A percentile compares a stretch with the other conserved stretches of the same genome.
Conservation (phyloP, 768 basidiomycete genomes). For the Lactarius psammicola region DNA sequence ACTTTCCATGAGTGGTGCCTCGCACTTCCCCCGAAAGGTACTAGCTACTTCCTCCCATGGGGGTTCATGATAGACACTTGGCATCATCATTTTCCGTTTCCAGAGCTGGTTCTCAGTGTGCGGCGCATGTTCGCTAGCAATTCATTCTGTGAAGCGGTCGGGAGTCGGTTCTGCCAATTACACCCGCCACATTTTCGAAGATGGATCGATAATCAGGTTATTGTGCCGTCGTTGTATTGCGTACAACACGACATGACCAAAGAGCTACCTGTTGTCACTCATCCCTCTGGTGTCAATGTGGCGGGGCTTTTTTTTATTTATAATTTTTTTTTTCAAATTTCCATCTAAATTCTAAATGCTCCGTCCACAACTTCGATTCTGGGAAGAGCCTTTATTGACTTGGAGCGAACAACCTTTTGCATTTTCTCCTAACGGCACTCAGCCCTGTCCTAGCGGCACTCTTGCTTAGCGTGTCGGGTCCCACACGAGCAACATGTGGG, state of each 20-base stretch:
- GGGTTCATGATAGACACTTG: not conserved
- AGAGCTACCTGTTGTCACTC: not conserved
- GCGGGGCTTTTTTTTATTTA: no score
- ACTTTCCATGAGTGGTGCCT: not conserved
- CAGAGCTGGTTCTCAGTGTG: not conserved
- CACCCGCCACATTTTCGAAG: no score
- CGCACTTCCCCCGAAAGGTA: not conserved
- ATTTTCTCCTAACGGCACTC: no score
- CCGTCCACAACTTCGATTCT: no score
- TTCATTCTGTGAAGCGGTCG: not conserved
- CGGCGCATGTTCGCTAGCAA: not conserved
- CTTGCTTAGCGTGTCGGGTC: no score
- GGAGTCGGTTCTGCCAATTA: no score
- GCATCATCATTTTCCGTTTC: not conserved
- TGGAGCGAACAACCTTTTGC: not conserved
- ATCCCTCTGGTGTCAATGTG: not conserved
- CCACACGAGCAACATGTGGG: not conserved
- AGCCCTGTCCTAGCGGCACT: not conserved
- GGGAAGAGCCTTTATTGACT: not conserved
- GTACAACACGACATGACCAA: not conserved
- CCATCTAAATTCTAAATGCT: no score
- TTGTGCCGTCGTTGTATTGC: not conserved
- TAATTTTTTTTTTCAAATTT: no score
- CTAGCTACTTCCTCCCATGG: not conserved
- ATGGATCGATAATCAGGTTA: not conserved